Conservation (phyloP, 1,139 yeast genomes). For the Hemisphaericaspora xylanilytica region DNA sequence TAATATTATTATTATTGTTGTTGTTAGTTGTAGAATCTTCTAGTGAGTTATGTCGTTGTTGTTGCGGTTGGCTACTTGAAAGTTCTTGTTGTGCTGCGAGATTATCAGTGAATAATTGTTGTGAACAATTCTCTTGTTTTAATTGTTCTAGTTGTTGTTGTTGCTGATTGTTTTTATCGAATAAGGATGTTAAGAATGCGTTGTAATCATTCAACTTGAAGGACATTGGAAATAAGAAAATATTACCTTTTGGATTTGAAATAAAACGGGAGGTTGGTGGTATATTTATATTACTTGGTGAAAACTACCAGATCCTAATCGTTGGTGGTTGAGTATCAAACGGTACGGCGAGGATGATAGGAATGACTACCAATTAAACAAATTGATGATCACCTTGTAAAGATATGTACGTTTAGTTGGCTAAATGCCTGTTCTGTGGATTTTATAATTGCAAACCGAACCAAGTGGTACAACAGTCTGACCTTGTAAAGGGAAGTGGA, state of each 20-base stretch:
- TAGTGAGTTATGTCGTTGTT: constrained; percentile 1
- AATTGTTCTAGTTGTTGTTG: constrained; percentile 5
- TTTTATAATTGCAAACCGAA: not conserved
- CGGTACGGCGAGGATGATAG: too few species aligned
- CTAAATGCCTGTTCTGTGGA: not conserved
- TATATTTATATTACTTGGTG: not conserved
- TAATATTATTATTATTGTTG: too few species aligned
- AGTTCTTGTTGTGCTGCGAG: constrained; percentile 1
- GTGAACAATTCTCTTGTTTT: not conserved
- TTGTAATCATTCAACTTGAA: constrained; percentile 33
- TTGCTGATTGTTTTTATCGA: constrained; percentile 21
- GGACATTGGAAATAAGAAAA: constrained; percentile 22
- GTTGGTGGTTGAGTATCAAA: not conserved
- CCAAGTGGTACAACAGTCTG: not conserved
- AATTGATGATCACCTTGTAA: not conserved
- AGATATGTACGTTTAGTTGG: not conserved
- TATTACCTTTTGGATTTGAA: not conserved
- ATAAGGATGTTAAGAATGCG: constrained; percentile 29
- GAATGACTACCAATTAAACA: too few species aligned
- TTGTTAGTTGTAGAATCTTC: not conserved
- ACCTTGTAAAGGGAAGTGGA: not conserved
- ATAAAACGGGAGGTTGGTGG: not conserved
- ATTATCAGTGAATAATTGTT: not conserved
- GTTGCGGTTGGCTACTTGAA: constrained; percentile 2
- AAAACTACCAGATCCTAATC: too few species aligned